Percentiles rank a stretch among this genome's conserved stretches.
Conservation (phyloP, 495 filamentous ascomycete species). For the Pyrenula aspistea region DNA sequence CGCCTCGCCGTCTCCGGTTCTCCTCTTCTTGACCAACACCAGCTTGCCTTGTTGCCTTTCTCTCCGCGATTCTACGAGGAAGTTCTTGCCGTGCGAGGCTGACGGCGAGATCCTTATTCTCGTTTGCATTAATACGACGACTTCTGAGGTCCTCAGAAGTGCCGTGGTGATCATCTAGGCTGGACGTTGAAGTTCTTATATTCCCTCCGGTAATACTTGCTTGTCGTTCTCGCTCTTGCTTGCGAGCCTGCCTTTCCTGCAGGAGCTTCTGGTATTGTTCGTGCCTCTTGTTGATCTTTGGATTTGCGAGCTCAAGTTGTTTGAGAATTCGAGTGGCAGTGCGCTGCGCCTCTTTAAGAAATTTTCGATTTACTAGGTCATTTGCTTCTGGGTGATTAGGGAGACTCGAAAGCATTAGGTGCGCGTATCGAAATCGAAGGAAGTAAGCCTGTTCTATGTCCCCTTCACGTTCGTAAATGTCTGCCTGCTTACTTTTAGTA, state of each 20-base stretch:
- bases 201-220: background rate
- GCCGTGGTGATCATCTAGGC: background rate
- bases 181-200: background rate
- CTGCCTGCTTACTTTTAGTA: conserved; percentile 33
- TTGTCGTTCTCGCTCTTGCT: conserved; percentile 5
- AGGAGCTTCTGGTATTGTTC: conserved; percentile 46
- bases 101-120: conserved; percentile 67
- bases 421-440: conserved; percentile 69
- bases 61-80: conserved; percentile 48
- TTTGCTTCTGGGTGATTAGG: conserved; percentile 45
- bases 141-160: background rate
- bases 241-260: conserved; percentile 30
- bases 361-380: conserved; percentile 32
- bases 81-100: conserved; percentile 66
- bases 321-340: conserved; percentile 40
- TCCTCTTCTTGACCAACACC: conserved; percentile 43
- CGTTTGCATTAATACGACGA: conserved; percentile 48
- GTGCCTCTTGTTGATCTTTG: conserved; percentile 53
- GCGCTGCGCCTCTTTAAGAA: conserved; percentile 34
- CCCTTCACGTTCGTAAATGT: conserved; percentile 73
- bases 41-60: conserved; percentile 40
- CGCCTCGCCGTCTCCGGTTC: conserved; percentile 42
- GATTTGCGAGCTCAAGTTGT: conserved; percentile 53
- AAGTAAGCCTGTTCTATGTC: conserved; percentile 81
- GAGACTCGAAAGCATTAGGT: conserved; percentile 52